phyloP scores from a whole-genome alignment of 2,329 filamentous ascomycete species.

The Cladobotryum protrusum region DNA sequence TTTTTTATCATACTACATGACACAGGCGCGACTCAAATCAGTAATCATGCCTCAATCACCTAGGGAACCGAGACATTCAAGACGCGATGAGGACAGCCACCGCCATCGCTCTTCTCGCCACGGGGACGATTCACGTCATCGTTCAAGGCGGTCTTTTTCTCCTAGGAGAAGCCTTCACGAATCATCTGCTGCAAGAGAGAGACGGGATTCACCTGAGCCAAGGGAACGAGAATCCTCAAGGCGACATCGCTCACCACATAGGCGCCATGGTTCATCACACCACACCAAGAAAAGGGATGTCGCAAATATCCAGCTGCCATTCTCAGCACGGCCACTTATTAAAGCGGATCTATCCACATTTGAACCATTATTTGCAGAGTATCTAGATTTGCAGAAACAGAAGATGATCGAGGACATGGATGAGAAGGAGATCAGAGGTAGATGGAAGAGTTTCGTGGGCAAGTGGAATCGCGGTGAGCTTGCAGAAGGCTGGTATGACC shows the following conservation, averaged over 20 bases:
- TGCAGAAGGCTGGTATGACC: slow-evolving; percentile 90
- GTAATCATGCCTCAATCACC: slow-evolving; percentile 5
- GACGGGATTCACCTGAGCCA: not conserved
- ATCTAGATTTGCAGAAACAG: slow-evolving; percentile 82
- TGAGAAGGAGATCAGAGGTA: slow-evolving; percentile 68
- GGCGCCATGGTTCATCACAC: slow-evolving; percentile 12
- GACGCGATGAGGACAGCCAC: slow-evolving; percentile 7
- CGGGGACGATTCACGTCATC: slow-evolving; percentile 1
- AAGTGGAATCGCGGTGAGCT: slow-evolving; percentile 92
- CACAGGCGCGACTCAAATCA: not conserved
- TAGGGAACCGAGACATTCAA: slow-evolving; percentile 2
- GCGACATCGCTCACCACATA: slow-evolving; percentile 21
- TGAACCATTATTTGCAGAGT: slow-evolving; percentile 70
- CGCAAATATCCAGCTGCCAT: slow-evolving; percentile 47
- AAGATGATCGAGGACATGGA: slow-evolving; percentile 62
- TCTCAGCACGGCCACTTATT: slow-evolving; percentile 56
- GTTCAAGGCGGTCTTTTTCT: slow-evolving; percentile 4
- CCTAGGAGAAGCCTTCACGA: slow-evolving; percentile 4
- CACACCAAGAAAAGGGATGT: not conserved
- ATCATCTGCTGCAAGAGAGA: slow-evolving; percentile 12
- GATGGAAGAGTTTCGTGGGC: slow-evolving; percentile 88
- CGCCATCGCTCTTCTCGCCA: slow-evolving; percentile 5
- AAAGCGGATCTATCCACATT: slow-evolving; percentile 64
- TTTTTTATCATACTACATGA: too few relatives aligned
- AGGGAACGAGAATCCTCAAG: slow-evolving; percentile 13